Evolutionary conservation across 176 grass and related monocot genomes (phyloP).

Genomic region (Urochloa ruziziensis): DNA sequence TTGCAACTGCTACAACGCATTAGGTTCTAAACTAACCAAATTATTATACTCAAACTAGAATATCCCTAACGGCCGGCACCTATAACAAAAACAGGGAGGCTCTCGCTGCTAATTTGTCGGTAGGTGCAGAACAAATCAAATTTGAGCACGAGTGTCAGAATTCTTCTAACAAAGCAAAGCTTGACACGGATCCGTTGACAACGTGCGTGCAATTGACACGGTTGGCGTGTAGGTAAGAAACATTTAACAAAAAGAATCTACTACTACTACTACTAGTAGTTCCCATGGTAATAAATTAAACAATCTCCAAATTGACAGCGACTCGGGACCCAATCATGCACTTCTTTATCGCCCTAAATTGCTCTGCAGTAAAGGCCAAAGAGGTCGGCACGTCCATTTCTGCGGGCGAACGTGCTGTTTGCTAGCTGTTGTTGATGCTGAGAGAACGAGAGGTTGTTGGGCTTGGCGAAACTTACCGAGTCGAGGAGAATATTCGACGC

Average conservation of each 20-base stretch:
- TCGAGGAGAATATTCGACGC: constrained; percentile 73
- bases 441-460: background rate
- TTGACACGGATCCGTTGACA: constrained; percentile 25
- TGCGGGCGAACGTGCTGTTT: background rate
- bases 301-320: constrained; percentile 2
- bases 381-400: background rate
- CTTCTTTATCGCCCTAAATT: background rate
- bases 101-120: constrained; percentile 23
- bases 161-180: background rate
- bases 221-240: constrained; percentile 15
- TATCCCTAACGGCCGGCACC: constrained; percentile 7
- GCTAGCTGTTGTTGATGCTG: background rate
- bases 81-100: background rate
- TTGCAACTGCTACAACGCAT: background rate
- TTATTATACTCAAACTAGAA: background rate
- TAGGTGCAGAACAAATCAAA: background rate
- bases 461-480: constrained; percentile 33
- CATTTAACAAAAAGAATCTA: background rate
- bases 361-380: background rate
- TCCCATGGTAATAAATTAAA: background rate
- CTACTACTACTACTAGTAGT: no score
- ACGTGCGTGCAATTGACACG: constrained; percentile 13
- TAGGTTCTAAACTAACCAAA: background rate
- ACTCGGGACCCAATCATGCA: background rate
- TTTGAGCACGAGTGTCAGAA: constrained; percentile 6